Evolutionary conservation across 768 basidiomycete species (phyloP), one percentile per base, ranked within the genome.

Genomic region (Tricholoma sp.): DNA sequence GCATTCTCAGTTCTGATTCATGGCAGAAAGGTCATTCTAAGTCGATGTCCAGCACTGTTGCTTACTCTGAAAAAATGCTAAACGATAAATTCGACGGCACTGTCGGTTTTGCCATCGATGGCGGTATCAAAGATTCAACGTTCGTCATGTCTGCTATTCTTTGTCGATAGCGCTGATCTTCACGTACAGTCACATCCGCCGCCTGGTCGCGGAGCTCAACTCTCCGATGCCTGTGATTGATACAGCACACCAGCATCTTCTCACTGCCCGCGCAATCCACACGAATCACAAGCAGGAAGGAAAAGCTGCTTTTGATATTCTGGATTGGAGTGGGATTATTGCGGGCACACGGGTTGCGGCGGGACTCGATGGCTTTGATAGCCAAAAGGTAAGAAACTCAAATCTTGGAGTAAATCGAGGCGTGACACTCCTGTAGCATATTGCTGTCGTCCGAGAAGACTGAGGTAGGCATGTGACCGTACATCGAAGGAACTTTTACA

Each of bases 61-160:
- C 67, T 9, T 89, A 89, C 67, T 81, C 82, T 19, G 78, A 83
- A 22, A 85, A 85, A 68, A 89, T 94, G 74, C 73, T 84, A 10
- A 74, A 83, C 55, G 85, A 92, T 70, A 74, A 81, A 32, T 95
- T 94, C 65, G 86, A 91, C 56, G 89, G 83, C 19, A 74, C 79
- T 8, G 74, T 72, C 16, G 94, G 92, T 12, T 94, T 96, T 68
- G 74, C 85, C 11, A 82, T 94, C 50, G 85, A 90, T 47, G 89
- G 89, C n/a, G 94, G 91, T 16, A 84, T 96, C 65, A 93, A 93
- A 65, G 93, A 94, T 65, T 87, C 90, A 0, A 71, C 80, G 79
- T 85, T 65, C 46, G 80, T 74, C 5, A 2, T 19, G n/a, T 19
- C 27, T 5, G 58, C 32, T 29, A 7, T 24, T 18, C 54, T 8